Evolutionary conservation across 2,329 filamentous ascomycete species (phyloP).

Genomic region (Emmonsiellopsis sp.): DNA sequence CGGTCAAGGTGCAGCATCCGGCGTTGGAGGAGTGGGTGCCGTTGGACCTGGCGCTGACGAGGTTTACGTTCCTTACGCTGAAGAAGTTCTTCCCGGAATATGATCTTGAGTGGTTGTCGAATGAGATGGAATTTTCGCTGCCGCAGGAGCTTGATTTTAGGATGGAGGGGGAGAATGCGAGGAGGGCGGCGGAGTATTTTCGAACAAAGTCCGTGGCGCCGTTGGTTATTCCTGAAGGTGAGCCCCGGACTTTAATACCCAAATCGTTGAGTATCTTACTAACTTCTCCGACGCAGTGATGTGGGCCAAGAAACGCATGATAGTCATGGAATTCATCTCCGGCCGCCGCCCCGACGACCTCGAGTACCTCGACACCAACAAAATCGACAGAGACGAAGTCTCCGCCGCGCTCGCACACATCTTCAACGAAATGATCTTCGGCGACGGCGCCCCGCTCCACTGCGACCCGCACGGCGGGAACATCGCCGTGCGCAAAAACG

Average conservation of each 20-base stretch:
- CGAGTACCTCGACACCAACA: conserved; percentile 70
- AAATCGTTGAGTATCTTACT: neutral
- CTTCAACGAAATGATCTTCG: conserved; percentile 99
- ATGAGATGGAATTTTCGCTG: conserved; percentile 83
- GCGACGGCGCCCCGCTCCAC: conserved; percentile 75
- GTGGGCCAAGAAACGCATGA: conserved; percentile 78
- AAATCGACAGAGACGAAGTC: conserved; percentile 90
- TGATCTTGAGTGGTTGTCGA: conserved; percentile 89
- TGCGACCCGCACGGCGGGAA: conserved; percentile 97
- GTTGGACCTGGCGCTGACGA: conserved; percentile 75
- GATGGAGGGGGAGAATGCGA: conserved; percentile 76
- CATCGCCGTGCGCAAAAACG: conserved; percentile 77
- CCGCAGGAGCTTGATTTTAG: conserved; percentile 88
- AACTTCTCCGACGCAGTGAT: conserved; percentile 45
- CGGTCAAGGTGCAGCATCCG: conserved; percentile 95
- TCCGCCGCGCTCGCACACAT: conserved; percentile 81
- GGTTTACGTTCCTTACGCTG: conserved; percentile 79
- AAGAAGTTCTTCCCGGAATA: conserved; percentile 96
- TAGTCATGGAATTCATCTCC: conserved; percentile 91
- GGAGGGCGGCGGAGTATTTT: conserved; percentile 72
- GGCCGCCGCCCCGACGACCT: conserved; percentile 84
- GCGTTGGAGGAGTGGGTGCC: conserved; percentile 80
- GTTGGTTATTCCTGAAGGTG: conserved; percentile 67
- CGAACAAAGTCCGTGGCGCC: conserved; percentile 62
- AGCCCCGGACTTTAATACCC: no score